Evolutionary conservation across 2,329 filamentous ascomycete species (phyloP).

Genomic region (Cladosporium sp.): DNA sequence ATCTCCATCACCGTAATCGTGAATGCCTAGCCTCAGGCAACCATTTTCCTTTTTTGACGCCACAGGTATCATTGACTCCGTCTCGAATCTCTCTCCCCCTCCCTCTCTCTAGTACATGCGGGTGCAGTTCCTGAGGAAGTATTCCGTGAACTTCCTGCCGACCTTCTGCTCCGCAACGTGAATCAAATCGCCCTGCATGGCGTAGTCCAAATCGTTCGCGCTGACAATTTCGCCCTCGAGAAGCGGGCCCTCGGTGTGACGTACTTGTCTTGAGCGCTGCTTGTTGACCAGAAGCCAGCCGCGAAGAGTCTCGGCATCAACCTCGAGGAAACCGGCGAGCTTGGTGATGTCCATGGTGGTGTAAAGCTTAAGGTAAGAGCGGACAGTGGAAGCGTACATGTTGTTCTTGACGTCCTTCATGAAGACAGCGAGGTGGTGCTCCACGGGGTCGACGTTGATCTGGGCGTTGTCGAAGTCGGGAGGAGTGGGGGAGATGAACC

Average conservation of each 20-base stretch:
- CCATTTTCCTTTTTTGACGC: neutral
- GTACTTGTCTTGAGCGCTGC: slow-evolving; percentile 94
- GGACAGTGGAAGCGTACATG: slow-evolving; percentile 95
- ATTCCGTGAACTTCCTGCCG: slow-evolving; percentile 93
- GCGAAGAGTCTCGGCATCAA: slow-evolving; percentile 92
- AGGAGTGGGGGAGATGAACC: slow-evolving; percentile 97
- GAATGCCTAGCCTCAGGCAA: neutral
- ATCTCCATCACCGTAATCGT: slow-evolving; percentile 1
- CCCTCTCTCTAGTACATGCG: slow-evolving; percentile 74
- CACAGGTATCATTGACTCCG: neutral
- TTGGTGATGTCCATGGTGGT: slow-evolving; percentile 99
- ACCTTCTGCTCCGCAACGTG: slow-evolving; percentile 99
- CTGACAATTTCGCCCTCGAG: slow-evolving; percentile 91
- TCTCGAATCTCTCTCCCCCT: neutral
- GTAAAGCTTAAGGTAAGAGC: slow-evolving; percentile 98
- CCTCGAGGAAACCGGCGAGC: slow-evolving; percentile 93
- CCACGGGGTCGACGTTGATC: slow-evolving; percentile 92
- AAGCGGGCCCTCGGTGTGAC: slow-evolving; percentile 88
- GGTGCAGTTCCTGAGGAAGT: slow-evolving; percentile 96
- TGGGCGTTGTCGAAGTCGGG: slow-evolving; percentile 97
- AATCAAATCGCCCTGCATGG: slow-evolving; percentile 93
- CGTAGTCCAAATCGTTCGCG: slow-evolving; percentile 94
- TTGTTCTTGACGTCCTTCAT: slow-evolving; percentile 99
- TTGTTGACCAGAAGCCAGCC: slow-evolving; percentile 96
- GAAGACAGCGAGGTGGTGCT: slow-evolving; percentile 96